phyloP scores from a whole-genome alignment of 768 basidiomycete genomes.

The Rhodotorula graminis region DNA sequence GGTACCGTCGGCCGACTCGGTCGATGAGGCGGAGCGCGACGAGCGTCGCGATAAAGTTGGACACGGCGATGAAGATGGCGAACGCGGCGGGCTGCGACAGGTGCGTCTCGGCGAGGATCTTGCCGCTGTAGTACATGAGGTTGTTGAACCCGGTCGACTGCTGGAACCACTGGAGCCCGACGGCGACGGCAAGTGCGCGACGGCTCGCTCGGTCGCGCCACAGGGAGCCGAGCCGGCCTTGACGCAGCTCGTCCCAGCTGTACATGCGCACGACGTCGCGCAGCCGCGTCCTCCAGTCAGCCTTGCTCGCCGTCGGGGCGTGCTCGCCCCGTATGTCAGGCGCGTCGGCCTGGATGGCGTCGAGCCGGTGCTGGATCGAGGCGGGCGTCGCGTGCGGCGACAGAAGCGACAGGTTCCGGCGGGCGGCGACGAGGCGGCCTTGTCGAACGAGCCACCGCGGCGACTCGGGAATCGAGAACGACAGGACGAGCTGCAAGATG shows the following conservation, averaged over 20 bases:
- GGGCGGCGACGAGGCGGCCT: conserved; percentile 4
- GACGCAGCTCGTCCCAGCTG: background rate
- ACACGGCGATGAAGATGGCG: conserved; percentile 34
- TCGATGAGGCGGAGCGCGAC: conserved; percentile 34
- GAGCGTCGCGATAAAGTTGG: conserved; percentile 37
- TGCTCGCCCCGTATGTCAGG: background rate
- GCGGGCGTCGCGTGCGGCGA: background rate
- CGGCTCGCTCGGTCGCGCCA: conserved; percentile 30
- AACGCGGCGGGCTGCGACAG: conserved; percentile 27
- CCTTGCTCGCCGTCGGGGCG: background rate
- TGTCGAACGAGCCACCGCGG: conserved; percentile 14
- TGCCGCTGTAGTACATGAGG: conserved; percentile 35
- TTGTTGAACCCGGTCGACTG: conserved; percentile 32
- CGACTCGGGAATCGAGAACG: conserved; percentile 31
- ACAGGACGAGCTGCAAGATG: conserved; percentile 22
- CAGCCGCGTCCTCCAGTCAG: background rate
- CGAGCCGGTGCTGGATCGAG: conserved; percentile 17
- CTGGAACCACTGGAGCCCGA: conserved; percentile 32
- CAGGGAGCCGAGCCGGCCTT: background rate
- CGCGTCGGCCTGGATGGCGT: conserved; percentile 10
- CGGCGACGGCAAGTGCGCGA: conserved; percentile 30
- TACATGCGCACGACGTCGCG: background rate
- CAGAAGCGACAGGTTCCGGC: conserved; percentile 2
- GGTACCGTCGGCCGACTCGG: conserved; percentile 17
- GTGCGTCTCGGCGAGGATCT: conserved; percentile 28